Conservation (phyloP, 352 stramenopile species). For the Thalassiosira mediterranea region DNA sequence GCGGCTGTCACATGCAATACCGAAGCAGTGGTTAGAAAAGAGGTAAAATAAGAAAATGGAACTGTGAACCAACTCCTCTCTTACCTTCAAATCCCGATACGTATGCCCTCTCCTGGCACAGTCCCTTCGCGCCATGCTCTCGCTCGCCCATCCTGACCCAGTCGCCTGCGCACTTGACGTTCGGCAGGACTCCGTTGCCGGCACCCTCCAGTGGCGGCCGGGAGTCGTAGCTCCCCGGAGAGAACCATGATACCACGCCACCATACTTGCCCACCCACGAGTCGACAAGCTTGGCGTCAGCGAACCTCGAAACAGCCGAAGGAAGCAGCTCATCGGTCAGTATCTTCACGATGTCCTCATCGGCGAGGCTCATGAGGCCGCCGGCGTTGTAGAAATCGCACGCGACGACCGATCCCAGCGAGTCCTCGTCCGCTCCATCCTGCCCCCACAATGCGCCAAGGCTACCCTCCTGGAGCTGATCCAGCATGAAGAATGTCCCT, state of each 20-base stretch:
- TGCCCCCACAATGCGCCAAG: constrained; percentile 72
- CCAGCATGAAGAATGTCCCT: constrained; percentile 88
- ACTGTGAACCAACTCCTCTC: no score
- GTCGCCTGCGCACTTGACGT: constrained; percentile 84
- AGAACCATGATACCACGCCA: constrained; percentile 83
- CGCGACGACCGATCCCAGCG: constrained; percentile 78
- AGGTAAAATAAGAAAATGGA: no score
- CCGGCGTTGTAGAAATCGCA: constrained; percentile 88
- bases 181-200: constrained; percentile 53
- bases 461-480: constrained; percentile 83
- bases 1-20: no score
- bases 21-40: no score
- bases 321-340: constrained; percentile 78
- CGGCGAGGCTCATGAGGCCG: constrained; percentile 75
- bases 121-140: constrained; percentile 85
- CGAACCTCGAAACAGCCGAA: constrained; percentile 72
- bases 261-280: constrained; percentile 84
- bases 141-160: constrained; percentile 84
- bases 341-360: constrained; percentile 83
- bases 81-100: constrained; percentile 84
- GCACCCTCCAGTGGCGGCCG: constrained; percentile 76
- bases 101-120: constrained; percentile 87
- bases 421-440: background rate
- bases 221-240: constrained; percentile 78
- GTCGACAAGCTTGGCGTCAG: constrained; percentile 77